A percentile compares a stretch with the other conserved stretches of the same genome.
These are phyloP conservation scores for Penicillium sp. DNA, from an alignment of 2,329 filamentous ascomycete species.

Conservation along the genomic window DNA sequence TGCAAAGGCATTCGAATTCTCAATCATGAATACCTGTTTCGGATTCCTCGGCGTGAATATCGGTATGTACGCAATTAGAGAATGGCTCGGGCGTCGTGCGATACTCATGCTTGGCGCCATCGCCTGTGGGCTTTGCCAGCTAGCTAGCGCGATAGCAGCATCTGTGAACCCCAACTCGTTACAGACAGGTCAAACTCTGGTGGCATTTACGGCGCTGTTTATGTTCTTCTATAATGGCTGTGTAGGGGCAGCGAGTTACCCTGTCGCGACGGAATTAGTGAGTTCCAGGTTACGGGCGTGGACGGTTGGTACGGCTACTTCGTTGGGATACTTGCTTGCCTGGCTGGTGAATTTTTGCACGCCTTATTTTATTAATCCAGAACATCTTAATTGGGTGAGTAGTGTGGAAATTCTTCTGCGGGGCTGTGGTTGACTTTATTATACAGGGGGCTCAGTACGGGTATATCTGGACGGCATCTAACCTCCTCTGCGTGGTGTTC, in stretches of 20 bases:
- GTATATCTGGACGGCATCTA: constrained; percentile 29
- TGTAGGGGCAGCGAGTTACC: constrained; percentile 37
- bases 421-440: not conserved
- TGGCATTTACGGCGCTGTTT: constrained; percentile 42
- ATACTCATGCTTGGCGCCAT: constrained; percentile 54
- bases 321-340: constrained; percentile 40
- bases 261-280: constrained; percentile 33
- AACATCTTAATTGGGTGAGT: constrained; percentile 39
- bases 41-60: constrained; percentile 55
- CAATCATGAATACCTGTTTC: constrained; percentile 56
- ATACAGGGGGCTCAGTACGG: constrained; percentile 30
- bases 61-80: constrained; percentile 55
- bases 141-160: constrained; percentile 49
- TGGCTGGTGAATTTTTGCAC: constrained; percentile 43
- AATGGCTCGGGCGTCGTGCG: constrained; percentile 51
- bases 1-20: constrained; percentile 53
- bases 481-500: constrained; percentile 21
- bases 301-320: constrained; percentile 39
- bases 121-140: constrained; percentile 50
- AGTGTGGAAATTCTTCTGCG: not conserved
- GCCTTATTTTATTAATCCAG: constrained; percentile 46
- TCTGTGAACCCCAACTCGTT: constrained; percentile 24
- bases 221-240: constrained; percentile 41
- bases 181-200: constrained; percentile 30
- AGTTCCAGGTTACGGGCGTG: constrained; percentile 39